Base-by-base conservation (phyloP, 306 rosid species). In the Sophora flavescens region DNA sequence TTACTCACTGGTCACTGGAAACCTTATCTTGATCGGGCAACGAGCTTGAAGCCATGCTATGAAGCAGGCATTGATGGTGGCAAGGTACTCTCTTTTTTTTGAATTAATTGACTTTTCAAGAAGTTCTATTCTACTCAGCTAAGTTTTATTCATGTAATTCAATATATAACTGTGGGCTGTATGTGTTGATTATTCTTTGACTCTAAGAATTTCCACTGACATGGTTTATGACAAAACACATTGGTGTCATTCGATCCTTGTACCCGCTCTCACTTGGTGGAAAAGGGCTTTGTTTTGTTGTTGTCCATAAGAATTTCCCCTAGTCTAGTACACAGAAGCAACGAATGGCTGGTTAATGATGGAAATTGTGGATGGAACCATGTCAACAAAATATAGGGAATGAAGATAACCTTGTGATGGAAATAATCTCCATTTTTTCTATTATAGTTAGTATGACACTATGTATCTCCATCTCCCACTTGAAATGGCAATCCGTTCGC, bases 1-100 rank as follows among this genome's bases (percentile, higher is more conserved):
- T 88, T 95, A 77, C 93, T 95, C 77, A 90, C 89, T 63, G 98
- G 98, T 89, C 98, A 92, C 17, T 92, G 98, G 98, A 89, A 86
- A 81, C 98, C 98, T 73, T 95, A 95, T 80, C 96, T 95, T 84
- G 93, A 92, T 72, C 98, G 97, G 78, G 97, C 96, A 68, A 78
- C 92, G 73, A 90, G 92, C 88, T 89, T 95, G 87, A 92, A 87
- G 68, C 98, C 98, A 36, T 90, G 97, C 92, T 95, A 95, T 77
- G 93, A 90, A 80, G 96, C 86, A 48, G 93, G 93, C 85, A 88
- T 87, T 86, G 85, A 95, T 72, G 98, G 98, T 82, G 98, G 97
- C 47, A 97, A 92, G 97, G 98, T 95, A 86, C 77, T 6, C 42
- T 77, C 76, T 47, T 70, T 64, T 50, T 62, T 76, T 70, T 38